Percentiles rank a stretch among this genome's conserved stretches.
phyloP scores from a whole-genome alignment of 257 asterid species.

The Thymus mandschuricus region DNA sequence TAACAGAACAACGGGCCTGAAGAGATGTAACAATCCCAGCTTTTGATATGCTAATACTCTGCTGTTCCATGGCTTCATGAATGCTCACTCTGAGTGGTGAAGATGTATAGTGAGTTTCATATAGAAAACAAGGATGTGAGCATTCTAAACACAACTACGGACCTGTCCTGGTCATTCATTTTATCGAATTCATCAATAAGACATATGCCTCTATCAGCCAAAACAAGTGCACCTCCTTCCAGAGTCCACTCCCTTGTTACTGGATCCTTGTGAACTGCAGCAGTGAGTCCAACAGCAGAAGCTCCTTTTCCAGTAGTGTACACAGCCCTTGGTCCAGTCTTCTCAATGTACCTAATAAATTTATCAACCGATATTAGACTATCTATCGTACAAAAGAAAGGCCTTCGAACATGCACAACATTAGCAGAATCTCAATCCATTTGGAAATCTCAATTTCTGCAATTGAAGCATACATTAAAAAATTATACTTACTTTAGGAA shows the following conservation, averaged over 20 bases:
- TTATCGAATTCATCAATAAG: conserved; percentile 98
- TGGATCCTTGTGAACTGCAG: conserved; percentile 98
- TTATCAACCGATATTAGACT: conserved; percentile 25
- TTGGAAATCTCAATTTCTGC: conserved; percentile 2
- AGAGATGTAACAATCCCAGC: conserved; percentile 99
- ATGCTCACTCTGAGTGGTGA: conserved; percentile 80
- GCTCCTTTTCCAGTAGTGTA: conserved; percentile 99
- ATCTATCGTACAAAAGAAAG: conserved; percentile 26
- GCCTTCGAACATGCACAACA: conserved; percentile 4
- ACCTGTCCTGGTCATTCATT: conserved; percentile 99
- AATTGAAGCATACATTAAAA: conserved; percentile 3
- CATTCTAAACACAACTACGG: conserved; percentile 21
- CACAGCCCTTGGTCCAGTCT: conserved; percentile 96
- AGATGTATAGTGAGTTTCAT: conserved; percentile 30
- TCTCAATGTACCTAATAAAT: conserved; percentile 77
- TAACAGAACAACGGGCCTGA: conserved; percentile 98
- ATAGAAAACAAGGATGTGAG: conserved; percentile 13
- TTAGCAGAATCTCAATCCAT: background rate
- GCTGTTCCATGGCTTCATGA: conserved; percentile 99
- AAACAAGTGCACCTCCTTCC: conserved; percentile 99
- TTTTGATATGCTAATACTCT: conserved; percentile 96
- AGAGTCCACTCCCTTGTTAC: conserved; percentile 99
- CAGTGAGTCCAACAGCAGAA: conserved; percentile 99
- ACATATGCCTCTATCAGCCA: conserved; percentile 99
- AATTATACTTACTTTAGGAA: conserved; percentile 75